Evolutionary conservation across 306 rosid species (phyloP), one percentile per base, ranked within the genome.

Genomic region (Ammopiptanthus mongolicus): DNA sequence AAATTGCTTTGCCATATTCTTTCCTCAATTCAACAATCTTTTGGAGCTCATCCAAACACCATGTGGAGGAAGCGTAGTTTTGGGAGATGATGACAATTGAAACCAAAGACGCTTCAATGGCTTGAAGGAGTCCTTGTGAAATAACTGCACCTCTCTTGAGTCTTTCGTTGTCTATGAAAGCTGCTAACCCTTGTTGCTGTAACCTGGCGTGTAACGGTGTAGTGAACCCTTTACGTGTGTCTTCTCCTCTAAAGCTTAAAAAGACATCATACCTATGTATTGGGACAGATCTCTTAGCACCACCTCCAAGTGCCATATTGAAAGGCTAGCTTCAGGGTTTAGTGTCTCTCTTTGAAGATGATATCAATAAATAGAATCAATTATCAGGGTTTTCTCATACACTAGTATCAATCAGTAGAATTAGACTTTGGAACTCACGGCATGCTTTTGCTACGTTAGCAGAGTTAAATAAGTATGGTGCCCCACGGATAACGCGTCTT

Each of bases 31-130:
- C 47, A 0, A 71, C 19, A 17, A 71, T 78, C 34, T 78, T 62
- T 2, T 17, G 22, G 3, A 80, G 75, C 42, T 80, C 78, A 17
- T 74, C 70, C 44, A 74, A 31, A 48, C 78, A 60, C 78, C 70
- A 60, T 5, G 47, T 74, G 25, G 61, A 68, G 8, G 46, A 68
- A 68, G 60, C 47, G 2, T 68, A 68, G 44, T 50, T 48, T 10
- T 28, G 29, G 4, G 74, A 68, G 2, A 68, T 11, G 4, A 68
- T 53, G 3, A 68, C 41, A 5, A 50, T 5, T 5, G 39, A 23
- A 8, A 42, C n/a, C 22, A 23, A 7, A 8, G 71, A 65, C 28
- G 6, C 56, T 23, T 65, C 71, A 31, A 65, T 44, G n/a, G 56
- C 71, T 13, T 5, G 9, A 11, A 44, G 39, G 13, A 65, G 56